phyloP scores from a whole-genome alignment of 106 monocot genomes.

The Ottelia alismoides region DNA sequence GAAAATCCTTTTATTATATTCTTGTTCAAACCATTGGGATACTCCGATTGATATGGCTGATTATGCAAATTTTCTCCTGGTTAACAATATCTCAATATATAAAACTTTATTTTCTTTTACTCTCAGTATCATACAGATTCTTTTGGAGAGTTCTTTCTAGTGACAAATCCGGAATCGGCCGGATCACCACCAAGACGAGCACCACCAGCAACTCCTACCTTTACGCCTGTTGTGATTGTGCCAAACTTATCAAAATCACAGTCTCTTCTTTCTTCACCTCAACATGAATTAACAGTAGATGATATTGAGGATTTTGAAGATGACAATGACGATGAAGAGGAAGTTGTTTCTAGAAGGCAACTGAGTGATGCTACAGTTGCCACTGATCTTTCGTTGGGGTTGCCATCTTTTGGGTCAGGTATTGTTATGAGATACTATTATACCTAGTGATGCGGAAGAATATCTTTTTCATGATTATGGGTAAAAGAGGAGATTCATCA shows the following conservation, averaged over 20 bases:
- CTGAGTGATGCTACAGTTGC: constrained; percentile 50
- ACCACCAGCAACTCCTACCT: constrained; percentile 57
- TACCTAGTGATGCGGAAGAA: no score
- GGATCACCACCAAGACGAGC: constrained; percentile 60
- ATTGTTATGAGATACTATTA: no score
- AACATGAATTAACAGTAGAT: constrained; percentile 82
- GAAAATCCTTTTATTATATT: no score
- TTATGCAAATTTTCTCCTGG: no score
- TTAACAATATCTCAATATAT: no score
- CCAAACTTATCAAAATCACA: constrained; percentile 35
- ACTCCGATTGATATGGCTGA: no score
- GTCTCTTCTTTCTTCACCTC: constrained; percentile 58
- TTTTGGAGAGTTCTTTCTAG: constrained; percentile 71
- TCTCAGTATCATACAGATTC: no score
- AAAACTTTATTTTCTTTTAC: no score
- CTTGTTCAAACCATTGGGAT: no score
- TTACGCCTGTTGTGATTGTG: constrained; percentile 1
- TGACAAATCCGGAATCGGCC: constrained; percentile 63
- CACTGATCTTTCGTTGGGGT: constrained; percentile 33
- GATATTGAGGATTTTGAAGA: constrained; percentile 96
- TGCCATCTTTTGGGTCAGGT: constrained; percentile 81
- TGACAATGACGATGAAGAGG: constrained; percentile 70
- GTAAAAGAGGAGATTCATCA: no score
- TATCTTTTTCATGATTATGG: no score
- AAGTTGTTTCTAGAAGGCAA: constrained; percentile 41